A percentile compares a stretch with the other conserved stretches of the same genome.
phyloP scores from a whole-genome alignment of 192 early-diverging fungal species.

The Geranomyces michiganensis region DNA sequence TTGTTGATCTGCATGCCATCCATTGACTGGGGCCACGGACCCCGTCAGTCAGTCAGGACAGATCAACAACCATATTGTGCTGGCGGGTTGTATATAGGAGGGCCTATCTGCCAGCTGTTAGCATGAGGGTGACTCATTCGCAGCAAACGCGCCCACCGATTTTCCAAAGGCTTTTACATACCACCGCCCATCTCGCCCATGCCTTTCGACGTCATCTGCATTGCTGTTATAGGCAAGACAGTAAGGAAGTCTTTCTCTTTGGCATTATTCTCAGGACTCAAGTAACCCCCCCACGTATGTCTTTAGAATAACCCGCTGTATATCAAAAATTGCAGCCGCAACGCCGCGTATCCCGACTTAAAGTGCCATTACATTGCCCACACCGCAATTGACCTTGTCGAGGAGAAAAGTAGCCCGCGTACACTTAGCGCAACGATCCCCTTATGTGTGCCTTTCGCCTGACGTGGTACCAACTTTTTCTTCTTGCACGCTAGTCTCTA shows the following conservation, averaged over 20 bases:
- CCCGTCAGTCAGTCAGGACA: no score
- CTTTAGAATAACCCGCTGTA: slow-evolving; percentile 83
- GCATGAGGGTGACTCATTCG: no score
- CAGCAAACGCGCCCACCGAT: neutral
- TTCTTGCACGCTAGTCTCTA: slow-evolving; percentile 41
- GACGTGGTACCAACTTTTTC: neutral
- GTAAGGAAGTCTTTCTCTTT: slow-evolving; percentile 17
- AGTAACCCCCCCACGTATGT: neutral
- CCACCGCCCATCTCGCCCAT: neutral
- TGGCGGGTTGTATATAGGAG: no score
- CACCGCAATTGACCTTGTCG: slow-evolving; percentile 88
- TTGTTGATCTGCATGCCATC: no score
- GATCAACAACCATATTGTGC: no score
- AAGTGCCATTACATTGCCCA: slow-evolving; percentile 92
- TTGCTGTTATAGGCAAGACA: slow-evolving; percentile 47
- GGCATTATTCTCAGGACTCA: neutral
- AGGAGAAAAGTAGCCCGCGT: slow-evolving; percentile 67
- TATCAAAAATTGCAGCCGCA: slow-evolving; percentile 72
- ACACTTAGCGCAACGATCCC: neutral
- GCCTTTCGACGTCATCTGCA: slow-evolving; percentile 39
- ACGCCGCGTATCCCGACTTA: slow-evolving; percentile 68
- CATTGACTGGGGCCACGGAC: no score
- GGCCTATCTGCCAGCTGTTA: no score
- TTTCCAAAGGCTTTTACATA: neutral
- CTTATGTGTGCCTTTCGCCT: slow-evolving; percentile 6